These are phyloP conservation scores for Udeniomyces megalosporus DNA, from an alignment of 768 basidiomycete genomes.

Conservation along the genomic window DNA sequence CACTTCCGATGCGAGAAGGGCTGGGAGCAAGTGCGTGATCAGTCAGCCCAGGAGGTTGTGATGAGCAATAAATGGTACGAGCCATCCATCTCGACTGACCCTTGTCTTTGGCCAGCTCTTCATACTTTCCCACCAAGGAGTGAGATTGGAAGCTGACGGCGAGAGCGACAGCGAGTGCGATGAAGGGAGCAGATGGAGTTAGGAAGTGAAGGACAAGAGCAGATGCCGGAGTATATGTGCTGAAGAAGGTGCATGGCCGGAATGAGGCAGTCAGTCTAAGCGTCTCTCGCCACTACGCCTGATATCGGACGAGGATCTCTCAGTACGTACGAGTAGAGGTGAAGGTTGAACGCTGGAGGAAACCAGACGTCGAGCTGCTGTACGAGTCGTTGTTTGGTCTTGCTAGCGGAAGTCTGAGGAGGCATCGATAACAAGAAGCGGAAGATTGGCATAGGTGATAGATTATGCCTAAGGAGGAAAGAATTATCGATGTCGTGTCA, in stretches of 20 bases:
- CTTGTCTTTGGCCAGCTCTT: conserved; percentile 6
- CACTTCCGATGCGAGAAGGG: conserved; percentile 7
- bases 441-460: neutral
- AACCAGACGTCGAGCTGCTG: conserved; percentile 13
- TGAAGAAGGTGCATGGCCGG: too few species aligned
- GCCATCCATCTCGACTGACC: too few species aligned
- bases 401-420: neutral
- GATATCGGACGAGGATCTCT: too few species aligned
- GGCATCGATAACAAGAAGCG: conserved; percentile 12
- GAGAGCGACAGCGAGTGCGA: neutral
- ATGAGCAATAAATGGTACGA: too few species aligned
- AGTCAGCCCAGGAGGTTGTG: too few species aligned
- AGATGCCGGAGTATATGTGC: conserved; percentile 7
- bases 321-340: conserved; percentile 2
- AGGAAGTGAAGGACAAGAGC: conserved; percentile 12
- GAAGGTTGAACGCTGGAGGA: conserved; percentile 6
- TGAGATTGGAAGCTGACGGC: conserved; percentile 3
- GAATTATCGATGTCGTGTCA: too few species aligned
- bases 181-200: neutral
- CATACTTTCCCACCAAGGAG: conserved; percentile 1
- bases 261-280: neutral
- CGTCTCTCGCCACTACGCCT: too few species aligned
- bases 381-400: neutral
- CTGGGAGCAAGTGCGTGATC: too few species aligned
- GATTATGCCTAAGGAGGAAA: neutral